These are phyloP conservation scores for Russula lepida DNA, from an alignment of 768 basidiomycete species.

Conservation along the genomic window DNA sequence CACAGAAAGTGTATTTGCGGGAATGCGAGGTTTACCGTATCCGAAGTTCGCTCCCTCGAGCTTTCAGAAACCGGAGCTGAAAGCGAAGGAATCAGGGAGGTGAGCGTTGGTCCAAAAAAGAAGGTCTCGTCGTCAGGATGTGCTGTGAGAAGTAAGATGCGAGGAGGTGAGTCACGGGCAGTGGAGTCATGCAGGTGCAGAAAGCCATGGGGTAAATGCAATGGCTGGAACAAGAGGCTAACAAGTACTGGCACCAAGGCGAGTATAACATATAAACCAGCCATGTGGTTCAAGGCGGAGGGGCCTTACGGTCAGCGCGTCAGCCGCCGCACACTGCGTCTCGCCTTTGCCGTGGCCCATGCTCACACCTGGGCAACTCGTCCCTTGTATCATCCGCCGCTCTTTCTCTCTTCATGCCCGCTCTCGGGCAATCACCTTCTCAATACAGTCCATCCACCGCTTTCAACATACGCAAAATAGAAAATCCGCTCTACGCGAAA, in stretches of 20 bases:
- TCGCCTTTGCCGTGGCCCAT: not conserved
- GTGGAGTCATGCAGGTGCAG: not conserved
- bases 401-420: not conserved
- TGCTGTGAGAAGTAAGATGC: slow-evolving; percentile 69
- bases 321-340: not conserved
- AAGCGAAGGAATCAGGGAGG: slow-evolving; percentile 35
- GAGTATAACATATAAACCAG: slow-evolving; percentile 5
- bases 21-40: not conserved
- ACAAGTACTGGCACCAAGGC: slow-evolving; percentile 1
- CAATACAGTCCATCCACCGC: not conserved
- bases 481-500: slow-evolving; percentile 47
- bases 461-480: slow-evolving; percentile 8
- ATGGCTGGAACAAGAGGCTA: slow-evolving; percentile 1
- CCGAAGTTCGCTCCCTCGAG: not conserved
- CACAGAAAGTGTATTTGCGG: slow-evolving; percentile 53
- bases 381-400: slow-evolving; percentile 1
- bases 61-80: not conserved
- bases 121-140: slow-evolving; percentile 94
- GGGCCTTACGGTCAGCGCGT: not conserved
- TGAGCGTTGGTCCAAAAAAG: slow-evolving; percentile 85
- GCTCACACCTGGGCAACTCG: not conserved
- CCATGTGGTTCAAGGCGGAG: not conserved
- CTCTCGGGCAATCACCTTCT: not conserved
- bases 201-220: not conserved
- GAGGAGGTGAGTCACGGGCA: not conserved